Evolutionary conservation across 495 filamentous ascomycete genomes (phyloP), one percentile per base, ranked within the genome.

Genomic region (Arthonia radiata): DNA sequence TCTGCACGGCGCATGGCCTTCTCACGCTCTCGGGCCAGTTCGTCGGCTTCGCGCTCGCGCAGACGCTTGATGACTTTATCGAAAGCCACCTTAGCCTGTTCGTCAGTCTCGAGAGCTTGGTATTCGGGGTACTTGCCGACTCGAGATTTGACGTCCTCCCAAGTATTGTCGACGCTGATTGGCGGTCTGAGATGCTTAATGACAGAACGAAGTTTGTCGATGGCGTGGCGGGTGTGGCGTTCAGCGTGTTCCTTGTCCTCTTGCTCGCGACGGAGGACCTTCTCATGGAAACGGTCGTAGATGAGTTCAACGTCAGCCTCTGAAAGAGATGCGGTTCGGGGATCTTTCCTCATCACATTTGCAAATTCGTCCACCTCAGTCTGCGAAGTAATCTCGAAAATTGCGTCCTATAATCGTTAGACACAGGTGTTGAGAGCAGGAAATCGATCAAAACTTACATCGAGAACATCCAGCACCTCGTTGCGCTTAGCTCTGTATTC

Each of bases 111-210:
- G 15, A 94, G 56, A 12, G 69, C 73, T 31, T 69, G 64, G 49
- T 72, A 99, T 42, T 93, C 86, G 8, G 80, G 65, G 17, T 61
- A 64, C 30, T 72, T 71, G 35, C 78, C 70, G 15, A 99, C 57
- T 17, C 76, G 65, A 18, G 70, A 59, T 28, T 67, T 68, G 13
- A 92, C 61, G 19, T 22, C 19, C 29, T 93, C 81, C 63, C 78
- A 99, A 13, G 69, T 80, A 43, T 92, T 81, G 28, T 53, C 59
- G 14, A 65, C 40, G 13, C 64, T 53, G 31, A 94, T 58, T 4
- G 79, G 69, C n/a, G 89, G 86, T 2, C 91, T 79, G 15, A 97
- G 55, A 33, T 73, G 82, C 52, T 90, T 92, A 38, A 97, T 77
- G 14, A 63, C 66, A 15, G 75, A 80, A 23, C 86, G 73, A 25